Evolutionary conservation across 768 basidiomycete species (phyloP), one percentile per base, ranked within the genome.

Genomic region (Boletus barrowsii): DNA sequence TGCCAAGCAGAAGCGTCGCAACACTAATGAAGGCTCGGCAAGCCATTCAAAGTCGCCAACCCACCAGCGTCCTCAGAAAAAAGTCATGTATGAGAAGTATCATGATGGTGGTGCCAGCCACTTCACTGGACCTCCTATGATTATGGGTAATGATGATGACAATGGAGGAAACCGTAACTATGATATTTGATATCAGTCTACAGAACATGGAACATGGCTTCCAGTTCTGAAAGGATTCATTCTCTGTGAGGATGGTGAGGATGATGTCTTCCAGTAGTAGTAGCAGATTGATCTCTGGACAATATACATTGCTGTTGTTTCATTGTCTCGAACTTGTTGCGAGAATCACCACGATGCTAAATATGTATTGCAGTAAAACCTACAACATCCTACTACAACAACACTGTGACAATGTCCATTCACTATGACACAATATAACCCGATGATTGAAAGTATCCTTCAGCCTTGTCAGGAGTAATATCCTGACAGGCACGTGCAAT

Each of bases 381-480:
- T 33, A 33, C 4, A 10, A 33, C 24, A 11, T 33, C 13, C 32
- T 33, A 26, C 24, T 5, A 26, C 24, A 26, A 26, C 5, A 26
- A 6, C 24, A 6, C 24, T 26, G 22, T 24, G 22, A 24, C 10
- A 1, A 33, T 10, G 32, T 33, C 32, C 32, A 33, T 49, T 18
- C 24, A 26, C 10, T 41, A 41, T 24, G 55, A 55, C 1, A 41
- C 22, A 4, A 55, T 48, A 20, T 55, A 58, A 3, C 49, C 50
- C 0, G 43, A 58, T 24, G 37, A 29, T 3, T 5, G 17, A 42
- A 59, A 59, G 40, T 53, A 59, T 0, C 51, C 48, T 29, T 22
- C 48, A 4, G 48, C 51, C 3, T 59, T 53, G 22, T 59, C n/a
- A 0, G 46, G 45, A 0, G 35, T 56, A 10, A 56, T 59, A 11